Base-by-base conservation (phyloP, 2,329 filamentous ascomycete genomes). In the Clarireedia sp. region DNA sequence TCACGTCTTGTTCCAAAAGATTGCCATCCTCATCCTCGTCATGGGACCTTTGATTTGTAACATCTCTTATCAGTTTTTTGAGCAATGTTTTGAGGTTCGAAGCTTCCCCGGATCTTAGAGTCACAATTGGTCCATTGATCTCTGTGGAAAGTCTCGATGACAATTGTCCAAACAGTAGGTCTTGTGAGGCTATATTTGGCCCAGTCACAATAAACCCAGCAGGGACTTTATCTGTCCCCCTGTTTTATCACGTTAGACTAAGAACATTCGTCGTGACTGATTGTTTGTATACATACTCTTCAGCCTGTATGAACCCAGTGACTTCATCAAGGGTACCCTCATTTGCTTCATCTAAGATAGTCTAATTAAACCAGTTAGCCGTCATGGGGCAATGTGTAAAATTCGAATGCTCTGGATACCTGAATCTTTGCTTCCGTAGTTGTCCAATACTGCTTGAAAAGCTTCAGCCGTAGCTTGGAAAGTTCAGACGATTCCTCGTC, bases 141-240 rank as follows among this genome's bases (percentile, higher is more conserved):
- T 75, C 69, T 58, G 68, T 61, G 64, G 72, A 71, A n/a, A 85
- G 71, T n/a, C 71, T 72, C 57, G 81, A 78, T 12, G 80, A 78
- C 10, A 91, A 72, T 68, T 89, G 86, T 56, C 82, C 76, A 62
- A 90, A 90, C n/a, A 91, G 75, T 12, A 87, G 74, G 43, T 83
- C 80, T 68, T 90, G 86, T 1, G 86, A 86, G 37, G 87, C 84
- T 62, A 90, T 86, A 60, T 89, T 90, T 7, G 89, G 86, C 0
- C 89, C 89, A 8, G 87, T 87, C 57, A 89, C 79, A 62, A 92
- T 82, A 62, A 92, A 85, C 2, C 81, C 86, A 7, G 85, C 80
- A 0, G 86, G 83, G 78, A 66, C 49, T 54, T 46, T 63, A 17
- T 60, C 52, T 36, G 38, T 56, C n/a, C 50, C 55, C 55, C 60